Conservation (phyloP, 495 filamentous ascomycete genomes). For the Penicillium taxi region DNA sequence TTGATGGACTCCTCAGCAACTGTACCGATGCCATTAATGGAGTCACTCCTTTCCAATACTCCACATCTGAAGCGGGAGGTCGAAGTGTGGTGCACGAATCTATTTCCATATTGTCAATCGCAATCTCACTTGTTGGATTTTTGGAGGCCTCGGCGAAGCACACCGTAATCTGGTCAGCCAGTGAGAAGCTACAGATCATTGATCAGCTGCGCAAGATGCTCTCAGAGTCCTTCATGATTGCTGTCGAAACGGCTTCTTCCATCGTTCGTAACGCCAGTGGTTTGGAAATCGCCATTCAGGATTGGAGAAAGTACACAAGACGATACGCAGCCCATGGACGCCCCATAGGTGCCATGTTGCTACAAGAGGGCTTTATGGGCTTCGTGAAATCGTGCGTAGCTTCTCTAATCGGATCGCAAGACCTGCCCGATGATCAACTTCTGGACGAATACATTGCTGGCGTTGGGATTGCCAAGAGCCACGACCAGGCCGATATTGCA, state of each 20-base stretch:
- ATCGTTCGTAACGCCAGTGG: conserved; percentile 60
- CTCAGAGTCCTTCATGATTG: conserved; percentile 72
- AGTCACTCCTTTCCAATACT: conserved; percentile 21
- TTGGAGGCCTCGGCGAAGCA: conserved; percentile 69
- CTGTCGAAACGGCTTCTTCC: conserved; percentile 79
- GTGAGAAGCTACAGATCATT: conserved; percentile 63
- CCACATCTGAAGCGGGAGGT: conserved; percentile 42
- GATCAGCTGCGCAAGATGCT: conserved; percentile 61
- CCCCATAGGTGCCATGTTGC: conserved; percentile 84
- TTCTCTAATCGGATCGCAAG: conserved; percentile 52
- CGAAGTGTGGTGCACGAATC: conserved; percentile 52
- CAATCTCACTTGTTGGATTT: conserved; percentile 80
- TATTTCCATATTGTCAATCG: conserved; percentile 59
- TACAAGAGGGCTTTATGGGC: conserved; percentile 79
- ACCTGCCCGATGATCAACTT: conserved; percentile 54
- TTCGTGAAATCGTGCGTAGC: conserved; percentile 74
- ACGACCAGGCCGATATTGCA: conserved; percentile 32
- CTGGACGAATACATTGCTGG: conserved; percentile 65
- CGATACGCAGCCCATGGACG: conserved; percentile 71
- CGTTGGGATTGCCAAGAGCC: conserved; percentile 40
- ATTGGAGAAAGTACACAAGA: conserved; percentile 78
- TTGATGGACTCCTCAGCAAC: conserved; percentile 59
- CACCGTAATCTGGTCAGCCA: conserved; percentile 67
- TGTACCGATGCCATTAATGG: conserved; percentile 49
- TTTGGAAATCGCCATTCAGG: conserved; percentile 44